phyloP scores from a whole-genome alignment of 768 basidiomycete genomes.

The Mycena vitilis region DNA sequence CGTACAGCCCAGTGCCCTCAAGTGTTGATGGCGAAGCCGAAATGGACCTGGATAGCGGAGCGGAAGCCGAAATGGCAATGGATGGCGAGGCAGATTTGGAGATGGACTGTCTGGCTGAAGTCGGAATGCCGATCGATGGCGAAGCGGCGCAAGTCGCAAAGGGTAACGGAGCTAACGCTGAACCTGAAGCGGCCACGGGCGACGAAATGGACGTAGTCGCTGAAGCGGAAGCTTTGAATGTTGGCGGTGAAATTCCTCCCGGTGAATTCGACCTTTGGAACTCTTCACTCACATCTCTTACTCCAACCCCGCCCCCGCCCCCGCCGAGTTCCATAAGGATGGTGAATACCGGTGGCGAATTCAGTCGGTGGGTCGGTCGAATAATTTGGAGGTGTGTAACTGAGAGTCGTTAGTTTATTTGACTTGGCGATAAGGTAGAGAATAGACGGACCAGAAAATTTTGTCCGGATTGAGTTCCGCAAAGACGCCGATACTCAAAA shows the following conservation, averaged over 20 bases:
- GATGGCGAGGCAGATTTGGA: no score
- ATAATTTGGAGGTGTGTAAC: constrained; percentile 7
- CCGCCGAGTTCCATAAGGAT: constrained; percentile 7
- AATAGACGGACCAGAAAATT: constrained; percentile 23
- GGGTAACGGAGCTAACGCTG: no score
- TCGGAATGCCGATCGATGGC: no score
- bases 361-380: constrained; percentile 8
- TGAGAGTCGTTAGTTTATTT: not conserved
- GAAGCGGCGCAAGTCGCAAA: no score
- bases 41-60: not conserved
- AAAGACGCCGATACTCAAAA: constrained; percentile 27
- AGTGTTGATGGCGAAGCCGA: constrained; percentile 11
- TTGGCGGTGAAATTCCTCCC: no score
- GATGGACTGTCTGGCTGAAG: no score
- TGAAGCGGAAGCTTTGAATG: no score
- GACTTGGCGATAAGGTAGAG: no score
- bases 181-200: no score
- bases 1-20: constrained; percentile 10
- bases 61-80: no score
- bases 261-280: not conserved
- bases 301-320: not conserved
- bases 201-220: no score
- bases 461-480: constrained; percentile 28
- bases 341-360: constrained; percentile 19
- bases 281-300: not conserved